Evolutionary conservation across 83 land plant genomes (phyloP).

Genomic region (Thuja plicata): DNA sequence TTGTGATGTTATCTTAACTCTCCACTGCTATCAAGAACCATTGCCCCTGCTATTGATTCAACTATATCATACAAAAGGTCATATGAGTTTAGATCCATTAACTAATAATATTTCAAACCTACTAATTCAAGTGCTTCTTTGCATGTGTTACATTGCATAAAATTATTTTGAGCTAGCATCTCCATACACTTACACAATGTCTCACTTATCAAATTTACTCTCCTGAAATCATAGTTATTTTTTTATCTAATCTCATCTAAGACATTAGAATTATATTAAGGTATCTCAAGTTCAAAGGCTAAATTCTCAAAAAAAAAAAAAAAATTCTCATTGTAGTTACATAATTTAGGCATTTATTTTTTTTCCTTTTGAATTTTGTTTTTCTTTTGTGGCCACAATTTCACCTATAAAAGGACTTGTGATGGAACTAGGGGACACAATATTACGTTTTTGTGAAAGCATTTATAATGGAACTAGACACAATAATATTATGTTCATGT

Average conservation of each 20-base stretch:
- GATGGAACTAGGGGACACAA: no score
- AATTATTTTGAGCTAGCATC: not conserved
- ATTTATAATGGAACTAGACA: no score
- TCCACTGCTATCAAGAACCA: not conserved
- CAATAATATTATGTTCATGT: no score
- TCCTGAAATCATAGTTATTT: no score
- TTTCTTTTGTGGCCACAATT: no score
- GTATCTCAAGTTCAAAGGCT: no score
- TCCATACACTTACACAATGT: not conserved
- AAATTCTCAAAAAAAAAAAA: no score
- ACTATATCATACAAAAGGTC: not conserved
- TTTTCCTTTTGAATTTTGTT: not conserved
- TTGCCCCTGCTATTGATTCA: not conserved
- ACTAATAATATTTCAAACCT: not conserved
- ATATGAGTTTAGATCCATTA: not conserved
- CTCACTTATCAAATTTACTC: not conserved
- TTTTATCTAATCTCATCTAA: not conserved
- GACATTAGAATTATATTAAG: no score
- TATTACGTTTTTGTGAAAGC: no score
- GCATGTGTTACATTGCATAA: not conserved
- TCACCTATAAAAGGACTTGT: not conserved
- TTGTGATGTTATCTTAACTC: not conserved
- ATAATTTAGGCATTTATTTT: no score
- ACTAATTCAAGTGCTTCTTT: no score
- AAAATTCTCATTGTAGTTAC: not conserved